Base-by-base conservation (phyloP, 805 yeast species). In the Candida caryicola region DNA sequence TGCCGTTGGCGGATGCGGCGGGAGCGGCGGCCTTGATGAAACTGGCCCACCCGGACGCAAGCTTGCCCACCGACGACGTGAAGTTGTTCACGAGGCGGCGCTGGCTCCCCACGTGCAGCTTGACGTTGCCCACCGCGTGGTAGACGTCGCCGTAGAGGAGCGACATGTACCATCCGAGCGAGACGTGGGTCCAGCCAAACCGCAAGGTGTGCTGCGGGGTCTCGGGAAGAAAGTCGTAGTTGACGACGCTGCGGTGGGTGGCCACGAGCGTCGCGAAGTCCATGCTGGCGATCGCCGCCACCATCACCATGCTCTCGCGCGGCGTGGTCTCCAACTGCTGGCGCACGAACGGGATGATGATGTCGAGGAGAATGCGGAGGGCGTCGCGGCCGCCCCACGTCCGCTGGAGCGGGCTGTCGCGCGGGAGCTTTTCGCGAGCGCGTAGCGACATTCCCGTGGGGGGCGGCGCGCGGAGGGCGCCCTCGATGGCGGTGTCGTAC, bases 161-260 rank as follows among this genome's bases (percentile, higher is more conserved):
- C 4, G 84, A 73, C 28, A 74, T 69, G 57, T 85, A 85, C 95
- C 95, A 86, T 0, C 89, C 90, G 17, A 85, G 61, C 0, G 86
- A 79, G 17, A 70, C 52, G 37, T 63, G 64, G 28, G 76, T 73
- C 95, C 95, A 86, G 4, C 62, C 55, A 47, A 85, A 82, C 41
- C 55, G 66, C 44, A 82, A 62, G 3, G 73, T 50, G 21, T 60
- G 59, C 4, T 77, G 69, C 2, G 66, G 63, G 0, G 72, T 59
- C 13, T 57, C 60, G 0, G 76, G 71, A 23, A 70, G 50, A 43
- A 65, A 76, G 43, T 77, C 79, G 40, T 46, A 51, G 39, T 51
- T 63, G 26, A 70, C 55, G 54, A 71, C 52, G 2, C 55, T 34
- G 32, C 54, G 54, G 34, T 51, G 45, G 3, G 47, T 39, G 3